Percentiles rank a stretch among this genome's conserved stretches.
phyloP scores from a whole-genome alignment of 306 rosid species.

The Dalbergia cochinchinensis region DNA sequence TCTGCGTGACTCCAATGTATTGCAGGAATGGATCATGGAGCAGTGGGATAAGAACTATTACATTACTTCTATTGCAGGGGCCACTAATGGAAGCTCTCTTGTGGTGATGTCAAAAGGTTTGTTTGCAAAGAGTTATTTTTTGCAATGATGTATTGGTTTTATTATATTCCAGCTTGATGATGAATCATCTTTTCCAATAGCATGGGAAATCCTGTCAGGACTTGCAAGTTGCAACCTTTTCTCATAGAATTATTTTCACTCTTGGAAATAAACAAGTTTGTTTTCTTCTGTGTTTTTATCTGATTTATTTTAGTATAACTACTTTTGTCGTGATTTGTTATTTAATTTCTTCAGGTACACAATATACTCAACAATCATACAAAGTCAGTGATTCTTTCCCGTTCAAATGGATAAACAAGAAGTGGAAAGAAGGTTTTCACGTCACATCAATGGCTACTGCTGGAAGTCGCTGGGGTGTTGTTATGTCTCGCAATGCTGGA shows the following conservation, averaged over 20 bases:
- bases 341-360: conserved; percentile 69
- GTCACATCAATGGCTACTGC: conserved; percentile 99
- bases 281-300: conserved; percentile 17
- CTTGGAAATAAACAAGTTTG: conserved; percentile 1
- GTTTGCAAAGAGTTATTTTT: conserved; percentile 8
- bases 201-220: not conserved
- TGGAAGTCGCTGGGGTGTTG: conserved; percentile 96
- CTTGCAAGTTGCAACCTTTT: not conserved
- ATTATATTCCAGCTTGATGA: conserved; percentile 23
- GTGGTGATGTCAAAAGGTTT: conserved; percentile 64
- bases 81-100: conserved; percentile 55
- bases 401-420: conserved; percentile 98
- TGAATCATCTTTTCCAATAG: not conserved
- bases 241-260: not conserved
- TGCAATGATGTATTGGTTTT: conserved; percentile 9
- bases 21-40: conserved; percentile 62
- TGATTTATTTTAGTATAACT: not conserved
- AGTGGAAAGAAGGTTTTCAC: conserved; percentile 98
- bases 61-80: conserved; percentile 76
- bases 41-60: conserved; percentile 59
- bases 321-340: conserved; percentile 13
- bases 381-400: conserved; percentile 99
- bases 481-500: conserved; percentile 98
- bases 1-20: conserved; percentile 10
- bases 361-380: conserved; percentile 94